Evolutionary conservation across 129 eudicot species (phyloP).

Genomic region (Solidago caesia): DNA sequence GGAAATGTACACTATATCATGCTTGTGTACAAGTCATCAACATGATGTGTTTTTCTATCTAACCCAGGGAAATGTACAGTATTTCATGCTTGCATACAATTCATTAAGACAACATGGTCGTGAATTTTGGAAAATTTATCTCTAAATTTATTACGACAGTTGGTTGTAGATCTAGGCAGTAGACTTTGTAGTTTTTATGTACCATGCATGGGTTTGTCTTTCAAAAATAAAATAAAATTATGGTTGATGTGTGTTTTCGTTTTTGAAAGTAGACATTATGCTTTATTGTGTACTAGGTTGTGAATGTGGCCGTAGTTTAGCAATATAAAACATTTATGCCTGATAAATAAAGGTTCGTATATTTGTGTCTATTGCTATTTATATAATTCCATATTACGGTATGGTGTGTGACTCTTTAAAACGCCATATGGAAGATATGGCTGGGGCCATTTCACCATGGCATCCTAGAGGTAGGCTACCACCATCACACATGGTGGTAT

Average conservation of each 20-base stretch:
- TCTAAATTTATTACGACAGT: background rate
- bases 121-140: background rate
- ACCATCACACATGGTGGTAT: background rate
- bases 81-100: background rate
- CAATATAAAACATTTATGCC: background rate
- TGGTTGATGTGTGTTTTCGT: background rate
- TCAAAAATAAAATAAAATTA: background rate
- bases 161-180: background rate
- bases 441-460: background rate
- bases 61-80: background rate
- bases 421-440: background rate
- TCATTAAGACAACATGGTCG: background rate
- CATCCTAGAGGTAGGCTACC: background rate
- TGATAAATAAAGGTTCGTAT: background rate
- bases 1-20: background rate
- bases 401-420: background rate
- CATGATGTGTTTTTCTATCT: background rate
- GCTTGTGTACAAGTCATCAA: background rate
- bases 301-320: background rate
- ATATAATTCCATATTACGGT: background rate
- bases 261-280: constrained; percentile 1
- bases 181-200: background rate
- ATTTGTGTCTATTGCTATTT: background rate
- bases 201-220: background rate
- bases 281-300: background rate